phyloP scores from a whole-genome alignment of 108 stramenopile species.

The Pseudonitzschia delicatissima region DNA sequence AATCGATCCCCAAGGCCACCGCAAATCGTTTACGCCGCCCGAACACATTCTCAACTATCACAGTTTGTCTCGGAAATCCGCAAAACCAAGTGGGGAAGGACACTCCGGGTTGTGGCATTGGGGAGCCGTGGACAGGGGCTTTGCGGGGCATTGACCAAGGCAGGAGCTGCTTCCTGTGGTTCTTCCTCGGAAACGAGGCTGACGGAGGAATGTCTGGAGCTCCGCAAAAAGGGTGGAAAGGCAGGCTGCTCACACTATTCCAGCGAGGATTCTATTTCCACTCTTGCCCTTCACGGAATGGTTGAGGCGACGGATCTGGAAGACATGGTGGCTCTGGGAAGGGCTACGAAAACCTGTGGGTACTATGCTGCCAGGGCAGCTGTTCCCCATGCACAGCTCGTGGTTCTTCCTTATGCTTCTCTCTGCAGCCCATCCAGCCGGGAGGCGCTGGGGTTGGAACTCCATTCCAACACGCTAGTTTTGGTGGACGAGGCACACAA shows the following conservation, averaged over 20 bases:
- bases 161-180: slow-evolving; percentile 13
- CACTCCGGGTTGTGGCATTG: slow-evolving; percentile 79
- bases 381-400: slow-evolving; percentile 82
- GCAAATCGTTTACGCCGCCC: slow-evolving; percentile 86
- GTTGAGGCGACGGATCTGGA: slow-evolving; percentile 86
- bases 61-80: slow-evolving; percentile 92
- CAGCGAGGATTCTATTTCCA: slow-evolving; percentile 53
- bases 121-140: slow-evolving; percentile 78
- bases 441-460: slow-evolving; percentile 68
- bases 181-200: slow-evolving; percentile 58
- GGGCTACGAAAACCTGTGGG: slow-evolving; percentile 75
- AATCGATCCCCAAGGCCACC: slow-evolving; percentile 16
- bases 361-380: slow-evolving; percentile 92
- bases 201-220: slow-evolving; percentile 91
- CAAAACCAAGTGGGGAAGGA: slow-evolving; percentile 59
- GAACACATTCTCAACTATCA: slow-evolving; percentile 96
- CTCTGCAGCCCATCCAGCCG: slow-evolving; percentile 70
- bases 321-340: slow-evolving; percentile 77
- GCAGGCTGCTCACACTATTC: slow-evolving; percentile 64
- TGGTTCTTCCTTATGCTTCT: slow-evolving; percentile 90
- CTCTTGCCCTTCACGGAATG: slow-evolving; percentile 82
- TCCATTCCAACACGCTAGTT: slow-evolving; percentile 71
- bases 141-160: slow-evolving; percentile 60
- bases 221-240: slow-evolving; percentile 48
- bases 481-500: slow-evolving; percentile 99